These are phyloP conservation scores for Eucalyptus regnans DNA, from an alignment of 345 rosid species.

Conservation along the genomic window DNA sequence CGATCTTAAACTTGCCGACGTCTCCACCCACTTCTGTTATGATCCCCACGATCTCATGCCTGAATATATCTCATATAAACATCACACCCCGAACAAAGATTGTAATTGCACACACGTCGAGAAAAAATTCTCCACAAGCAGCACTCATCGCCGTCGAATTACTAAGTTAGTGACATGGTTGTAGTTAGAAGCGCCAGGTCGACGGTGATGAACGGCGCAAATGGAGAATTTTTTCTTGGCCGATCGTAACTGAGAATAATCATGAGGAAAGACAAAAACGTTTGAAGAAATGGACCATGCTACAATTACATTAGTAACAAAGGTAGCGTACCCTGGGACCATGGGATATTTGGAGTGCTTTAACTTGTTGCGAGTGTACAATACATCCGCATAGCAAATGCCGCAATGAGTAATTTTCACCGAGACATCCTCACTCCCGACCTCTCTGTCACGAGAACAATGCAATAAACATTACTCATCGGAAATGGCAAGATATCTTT, in stretches of 20 bases:
- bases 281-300: not conserved
- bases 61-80: not conserved
- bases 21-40: not conserved
- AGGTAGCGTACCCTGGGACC: not conserved
- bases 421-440: not conserved
- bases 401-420: not conserved
- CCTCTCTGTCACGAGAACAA: not conserved
- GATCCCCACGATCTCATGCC: slow-evolving; percentile 3
- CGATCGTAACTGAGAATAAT: not conserved
- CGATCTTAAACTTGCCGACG: not conserved
- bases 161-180: not conserved
- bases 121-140: not conserved
- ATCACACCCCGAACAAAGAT: not conserved
- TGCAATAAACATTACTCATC: not conserved
- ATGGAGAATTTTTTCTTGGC: not conserved
- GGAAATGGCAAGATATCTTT: not conserved
- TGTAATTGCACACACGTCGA: not conserved
- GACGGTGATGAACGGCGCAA: too few relatives aligned
- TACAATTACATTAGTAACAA: not conserved
- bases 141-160: not conserved
- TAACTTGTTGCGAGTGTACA: not conserved
- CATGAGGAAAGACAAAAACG: not conserved
- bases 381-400: not conserved
- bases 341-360: not conserved
- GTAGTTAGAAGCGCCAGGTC: not conserved